These are phyloP conservation scores for Straminergon stramineum DNA, from an alignment of 225 moss, liverwort and hornwort genomes.

Conservation along the genomic window DNA sequence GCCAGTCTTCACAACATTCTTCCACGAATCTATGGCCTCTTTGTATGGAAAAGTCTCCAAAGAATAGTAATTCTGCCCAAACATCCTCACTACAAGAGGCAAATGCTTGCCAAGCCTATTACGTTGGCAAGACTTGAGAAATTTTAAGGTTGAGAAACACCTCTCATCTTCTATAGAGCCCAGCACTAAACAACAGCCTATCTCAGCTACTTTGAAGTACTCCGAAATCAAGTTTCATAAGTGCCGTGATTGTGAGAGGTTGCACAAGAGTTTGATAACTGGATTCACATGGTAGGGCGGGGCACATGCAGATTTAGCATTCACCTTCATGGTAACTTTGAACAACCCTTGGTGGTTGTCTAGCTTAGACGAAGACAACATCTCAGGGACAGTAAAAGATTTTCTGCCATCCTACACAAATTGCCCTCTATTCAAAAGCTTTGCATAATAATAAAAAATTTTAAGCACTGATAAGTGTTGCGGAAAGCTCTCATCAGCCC, in stretches of 20 bases:
- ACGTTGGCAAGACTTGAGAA: neutral
- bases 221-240: neutral
- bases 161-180: neutral
- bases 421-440: no score
- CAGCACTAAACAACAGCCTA: neutral
- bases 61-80: neutral
- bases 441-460: no score
- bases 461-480: neutral
- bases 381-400: no score
- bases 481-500: fast-evolving
- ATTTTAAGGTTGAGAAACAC: no score
- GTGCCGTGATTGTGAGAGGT: fast-evolving
- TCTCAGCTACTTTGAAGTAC: neutral
- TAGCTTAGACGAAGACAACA: neutral
- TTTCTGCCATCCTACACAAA: fast-evolving
- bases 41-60: neutral
- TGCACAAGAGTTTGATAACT: fast-evolving
- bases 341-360: neutral
- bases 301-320: fast-evolving
- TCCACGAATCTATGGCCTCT: neutral
- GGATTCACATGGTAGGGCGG: fast-evolving
- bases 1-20: neutral
- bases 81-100: neutral
- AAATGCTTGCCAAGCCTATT: neutral
- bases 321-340: neutral